Conservation (phyloP, 768 basidiomycete genomes). For the Boletus huronensis region DNA sequence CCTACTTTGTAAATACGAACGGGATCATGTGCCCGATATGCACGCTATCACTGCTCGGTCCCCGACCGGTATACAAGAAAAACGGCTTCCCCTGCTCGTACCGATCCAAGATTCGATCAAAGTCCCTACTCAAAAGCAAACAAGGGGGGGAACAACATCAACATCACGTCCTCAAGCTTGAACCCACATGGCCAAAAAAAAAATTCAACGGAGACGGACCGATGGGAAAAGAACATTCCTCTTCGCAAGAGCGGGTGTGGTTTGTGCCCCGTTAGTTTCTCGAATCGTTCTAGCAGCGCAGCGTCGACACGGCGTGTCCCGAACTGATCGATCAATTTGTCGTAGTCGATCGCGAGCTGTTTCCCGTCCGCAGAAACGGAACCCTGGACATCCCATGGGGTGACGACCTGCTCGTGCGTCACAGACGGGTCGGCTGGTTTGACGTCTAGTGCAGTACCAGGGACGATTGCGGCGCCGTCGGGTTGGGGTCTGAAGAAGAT, state of each 20-base stretch:
- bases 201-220: conserved; percentile 51
- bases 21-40: conserved; percentile 98
- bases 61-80: conserved; percentile 96
- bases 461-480: neutral
- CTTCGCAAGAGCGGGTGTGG: conserved; percentile 88
- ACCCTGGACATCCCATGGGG: conserved; percentile 98
- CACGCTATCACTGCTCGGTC: conserved; percentile 95
- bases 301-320: conserved; percentile 81
- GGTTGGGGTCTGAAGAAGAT: conserved; percentile 12
- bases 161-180: neutral
- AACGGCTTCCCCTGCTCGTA: conserved; percentile 97
- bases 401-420: conserved; percentile 73
- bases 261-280: conserved; percentile 80
- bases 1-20: conserved; percentile 94
- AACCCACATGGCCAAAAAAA: neutral
- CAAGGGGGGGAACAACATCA: neutral
- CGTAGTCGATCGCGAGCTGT: conserved; percentile 93
- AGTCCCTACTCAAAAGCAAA: conserved; percentile 54
- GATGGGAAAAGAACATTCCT: conserved; percentile 97
- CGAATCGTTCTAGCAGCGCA: conserved; percentile 81
- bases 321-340: conserved; percentile 91
- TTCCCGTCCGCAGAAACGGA: conserved; percentile 83
- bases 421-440: conserved; percentile 31
- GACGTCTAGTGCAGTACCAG: conserved; percentile 24
- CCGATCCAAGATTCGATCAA: conserved; percentile 89